phyloP scores from a whole-genome alignment of 2,329 filamentous ascomycete genomes.

The Neonectria neomacrospora region DNA sequence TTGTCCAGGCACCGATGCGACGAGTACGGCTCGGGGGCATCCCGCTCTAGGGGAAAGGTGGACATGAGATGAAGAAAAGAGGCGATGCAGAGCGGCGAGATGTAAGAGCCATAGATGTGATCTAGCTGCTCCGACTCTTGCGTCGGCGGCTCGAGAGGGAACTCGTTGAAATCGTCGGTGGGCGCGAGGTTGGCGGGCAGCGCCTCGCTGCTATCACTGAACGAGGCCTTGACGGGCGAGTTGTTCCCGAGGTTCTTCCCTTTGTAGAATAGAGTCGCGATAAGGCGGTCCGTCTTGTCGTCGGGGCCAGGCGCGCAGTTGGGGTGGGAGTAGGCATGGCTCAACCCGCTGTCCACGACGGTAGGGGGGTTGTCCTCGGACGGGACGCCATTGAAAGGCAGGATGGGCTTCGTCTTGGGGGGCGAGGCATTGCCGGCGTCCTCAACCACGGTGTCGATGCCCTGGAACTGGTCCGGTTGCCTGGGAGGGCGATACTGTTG shows the following conservation, averaged over 20 bases:
- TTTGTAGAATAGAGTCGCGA: constrained; percentile 74
- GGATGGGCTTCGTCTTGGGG: constrained; percentile 54
- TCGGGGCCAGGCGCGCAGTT: constrained; percentile 68
- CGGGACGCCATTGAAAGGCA: constrained; percentile 69
- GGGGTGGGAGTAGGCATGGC: constrained; percentile 70
- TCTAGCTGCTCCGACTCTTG: constrained; percentile 68
- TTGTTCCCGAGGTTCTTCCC: constrained; percentile 44
- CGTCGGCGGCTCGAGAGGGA: constrained; percentile 69
- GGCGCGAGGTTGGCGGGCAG: constrained; percentile 67
- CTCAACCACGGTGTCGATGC: constrained; percentile 74
- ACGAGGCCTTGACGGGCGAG: constrained; percentile 44
- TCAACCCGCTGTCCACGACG: constrained; percentile 71
- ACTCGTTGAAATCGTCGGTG: constrained; percentile 66
- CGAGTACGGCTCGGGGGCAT: constrained; percentile 64
- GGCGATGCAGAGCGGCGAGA: constrained; percentile 72
- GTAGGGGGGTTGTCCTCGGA: constrained; percentile 68
- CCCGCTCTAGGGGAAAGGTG: constrained; percentile 65
- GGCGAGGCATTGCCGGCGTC: constrained; percentile 55
- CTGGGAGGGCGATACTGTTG: constrained; percentile 70
- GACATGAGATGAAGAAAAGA: constrained; percentile 75
- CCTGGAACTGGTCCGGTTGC: constrained; percentile 64
- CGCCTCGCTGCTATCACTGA: constrained; percentile 49
- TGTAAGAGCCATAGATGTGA: constrained; percentile 73
- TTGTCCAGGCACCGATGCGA: constrained; percentile 74
- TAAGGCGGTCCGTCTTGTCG: constrained; percentile 60